Percentiles rank a stretch among this genome's conserved stretches.
Conservation (phyloP, 169 alveolate genomes). For the Plasmodium gonderi region DNA sequence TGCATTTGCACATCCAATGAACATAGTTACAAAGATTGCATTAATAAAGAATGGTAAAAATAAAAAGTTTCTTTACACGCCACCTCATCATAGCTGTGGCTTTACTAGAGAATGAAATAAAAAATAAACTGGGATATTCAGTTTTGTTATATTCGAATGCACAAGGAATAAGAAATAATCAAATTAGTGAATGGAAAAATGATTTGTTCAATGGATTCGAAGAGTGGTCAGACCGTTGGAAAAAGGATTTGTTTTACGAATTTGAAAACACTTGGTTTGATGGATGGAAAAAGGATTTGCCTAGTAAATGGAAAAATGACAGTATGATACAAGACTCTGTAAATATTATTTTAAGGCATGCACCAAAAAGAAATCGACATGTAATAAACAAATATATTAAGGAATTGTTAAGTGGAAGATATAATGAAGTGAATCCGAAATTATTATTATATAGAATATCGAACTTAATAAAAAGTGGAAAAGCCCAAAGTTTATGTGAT, state of each 20-base stretch:
- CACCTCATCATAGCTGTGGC: background rate
- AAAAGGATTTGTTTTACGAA: background rate
- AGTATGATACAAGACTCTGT: slow-evolving; percentile 1
- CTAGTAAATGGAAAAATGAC: background rate
- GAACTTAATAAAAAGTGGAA: slow-evolving; percentile 25
- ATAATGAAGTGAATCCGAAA: slow-evolving; percentile 18
- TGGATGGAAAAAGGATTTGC: background rate
- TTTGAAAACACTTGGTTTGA: background rate
- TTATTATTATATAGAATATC: slow-evolving; percentile 37
- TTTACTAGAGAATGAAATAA: background rate
- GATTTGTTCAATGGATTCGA: background rate
- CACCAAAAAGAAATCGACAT: background rate
- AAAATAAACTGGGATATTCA: background rate
- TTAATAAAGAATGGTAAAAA: background rate
- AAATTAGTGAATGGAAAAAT: background rate
- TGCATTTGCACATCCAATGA: background rate
- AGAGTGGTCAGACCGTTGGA: background rate
- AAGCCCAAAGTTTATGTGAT: slow-evolving; percentile 21
- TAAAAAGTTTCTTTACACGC: background rate
- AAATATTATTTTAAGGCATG: background rate
- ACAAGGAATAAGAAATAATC: background rate
- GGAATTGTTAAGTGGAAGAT: slow-evolving; percentile 47
- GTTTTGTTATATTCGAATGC: background rate
- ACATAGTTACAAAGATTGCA: too few relatives aligned
- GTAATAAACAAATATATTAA: background rate